Evolutionary conservation across 345 rosid species (phyloP).

Genomic region (Kandelia obovata): DNA sequence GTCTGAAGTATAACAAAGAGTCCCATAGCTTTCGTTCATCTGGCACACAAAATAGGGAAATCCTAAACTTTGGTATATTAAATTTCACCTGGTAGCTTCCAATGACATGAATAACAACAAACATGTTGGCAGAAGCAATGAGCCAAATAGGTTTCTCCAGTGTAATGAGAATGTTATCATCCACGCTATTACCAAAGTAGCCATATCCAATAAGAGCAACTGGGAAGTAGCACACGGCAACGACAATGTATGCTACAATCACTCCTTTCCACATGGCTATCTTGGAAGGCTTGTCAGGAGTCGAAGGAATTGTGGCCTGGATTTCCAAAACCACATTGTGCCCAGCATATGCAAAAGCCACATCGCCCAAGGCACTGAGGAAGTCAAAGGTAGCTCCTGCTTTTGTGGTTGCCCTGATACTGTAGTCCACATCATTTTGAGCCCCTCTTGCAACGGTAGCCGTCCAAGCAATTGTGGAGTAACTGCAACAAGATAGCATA

Average conservation of each 20-base stretch:
- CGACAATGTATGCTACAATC: slow-evolving; percentile 56
- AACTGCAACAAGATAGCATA: slow-evolving; percentile 31
- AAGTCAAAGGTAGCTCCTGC: slow-evolving; percentile 44
- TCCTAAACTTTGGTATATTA: not conserved
- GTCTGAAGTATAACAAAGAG: too few species aligned
- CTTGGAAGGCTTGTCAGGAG: slow-evolving; percentile 79
- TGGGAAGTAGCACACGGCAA: slow-evolving; percentile 77
- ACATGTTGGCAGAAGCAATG: slow-evolving; percentile 62
- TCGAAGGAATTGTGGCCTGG: slow-evolving; percentile 87
- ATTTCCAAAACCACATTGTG: slow-evolving; percentile 89
- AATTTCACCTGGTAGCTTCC: slow-evolving; percentile 74
- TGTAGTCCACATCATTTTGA: slow-evolving; percentile 50
- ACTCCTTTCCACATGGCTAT: slow-evolving; percentile 86
- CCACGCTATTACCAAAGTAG: slow-evolving; percentile 50
- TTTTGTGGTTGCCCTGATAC: slow-evolving; percentile 35
- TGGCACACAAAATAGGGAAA: not conserved
- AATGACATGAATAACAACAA: slow-evolving; percentile 74
- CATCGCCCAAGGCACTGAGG: slow-evolving; percentile 63
- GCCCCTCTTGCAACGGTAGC: slow-evolving; percentile 44
- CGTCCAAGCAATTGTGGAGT: slow-evolving; percentile 71
- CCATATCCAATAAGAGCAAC: slow-evolving; percentile 68
- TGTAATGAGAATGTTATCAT: slow-evolving; percentile 63
- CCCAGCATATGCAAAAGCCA: slow-evolving; percentile 82
- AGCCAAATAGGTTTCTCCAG: slow-evolving; percentile 70
- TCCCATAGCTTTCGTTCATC: not conserved